Conservation (phyloP, 2,329 filamentous ascomycete genomes). For the Trichoderma koningii region DNA sequence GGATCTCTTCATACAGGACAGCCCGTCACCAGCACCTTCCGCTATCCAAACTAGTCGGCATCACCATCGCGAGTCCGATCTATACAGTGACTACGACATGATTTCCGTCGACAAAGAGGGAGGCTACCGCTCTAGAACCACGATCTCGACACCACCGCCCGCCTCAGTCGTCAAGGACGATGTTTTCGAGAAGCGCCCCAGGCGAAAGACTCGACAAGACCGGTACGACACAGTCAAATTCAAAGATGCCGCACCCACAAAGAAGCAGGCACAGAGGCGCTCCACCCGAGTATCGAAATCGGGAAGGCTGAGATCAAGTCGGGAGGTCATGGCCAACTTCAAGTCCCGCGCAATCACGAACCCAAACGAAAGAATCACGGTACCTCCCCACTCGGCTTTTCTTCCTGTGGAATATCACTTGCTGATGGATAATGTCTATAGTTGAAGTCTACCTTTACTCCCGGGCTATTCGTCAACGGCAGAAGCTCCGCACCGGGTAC, state of each 20-base stretch:
- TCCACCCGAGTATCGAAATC: conserved; percentile 30
- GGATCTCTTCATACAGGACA: conserved; percentile 18
- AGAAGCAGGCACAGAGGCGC: not conserved
- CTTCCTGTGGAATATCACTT: not conserved
- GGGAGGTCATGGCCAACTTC: conserved; percentile 58
- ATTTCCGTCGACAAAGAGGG: not conserved
- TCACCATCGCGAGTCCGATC: not conserved
- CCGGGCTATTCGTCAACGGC: conserved; percentile 41
- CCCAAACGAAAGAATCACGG: conserved; percentile 41
- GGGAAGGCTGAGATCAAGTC: conserved; percentile 41
- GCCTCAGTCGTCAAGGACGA: not conserved
- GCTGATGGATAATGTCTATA: conserved; percentile 26
- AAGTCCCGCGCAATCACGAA: conserved; percentile 55
- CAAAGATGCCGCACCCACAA: not conserved
- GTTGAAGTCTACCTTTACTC: conserved; percentile 41
- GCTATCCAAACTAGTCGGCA: not conserved
- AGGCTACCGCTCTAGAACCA: no score
- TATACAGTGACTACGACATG: not conserved
- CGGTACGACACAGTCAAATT: conserved; percentile 29
- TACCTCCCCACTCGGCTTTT: conserved; percentile 28
- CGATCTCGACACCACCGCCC: not conserved
- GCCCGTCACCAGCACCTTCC: not conserved
- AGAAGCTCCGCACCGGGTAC: conserved; percentile 31
- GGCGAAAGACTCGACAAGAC: conserved; percentile 30
- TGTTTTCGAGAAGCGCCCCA: conserved; percentile 27